Base-by-base conservation (phyloP, 345 rosid species). In the Raphanus raphanistrum region DNA sequence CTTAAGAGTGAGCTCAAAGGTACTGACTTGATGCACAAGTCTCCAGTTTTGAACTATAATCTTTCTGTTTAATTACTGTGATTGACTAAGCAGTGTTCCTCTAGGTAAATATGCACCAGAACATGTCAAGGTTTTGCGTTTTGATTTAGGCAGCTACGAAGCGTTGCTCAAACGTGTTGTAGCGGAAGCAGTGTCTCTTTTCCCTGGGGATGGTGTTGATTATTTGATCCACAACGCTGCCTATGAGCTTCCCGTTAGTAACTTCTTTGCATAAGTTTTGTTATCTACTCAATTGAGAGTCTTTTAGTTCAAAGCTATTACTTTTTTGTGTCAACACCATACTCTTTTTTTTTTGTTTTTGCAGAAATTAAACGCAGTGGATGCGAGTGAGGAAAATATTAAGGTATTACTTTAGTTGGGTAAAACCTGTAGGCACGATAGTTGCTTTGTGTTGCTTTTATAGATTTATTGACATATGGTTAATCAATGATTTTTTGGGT, bases 201-300 rank as follows among this genome's bases (percentile, higher is more conserved):
- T 92, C 71, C 62, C 89, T 66, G 90, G 84, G 31, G 31, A 0
- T 28, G 31, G 3, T 28, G 31, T 28, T 28, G 31, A 28, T 4
- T 28, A 28, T 28, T 83, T 94, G 97, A 74, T 94, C 66, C 97
- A 94, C 67, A 94, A 94, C 68, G 98, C 97, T 33, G 98, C 97
- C 55, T 92, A 75, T 82, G 97, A 92, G 85, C 95, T 97, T 54
- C 98, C 95, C 0, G 97, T 94, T 76, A 87, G 90, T 65, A 62
- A 55, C 27, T 17, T 9, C n/a, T 11, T 11, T 73, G 31, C 66
- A 8, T 48, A n/a, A 17, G n/a, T 17, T 29, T 38, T 52, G 62
- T 9, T 35, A 13, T 69, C 61, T 55, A 38, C 38, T 17, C 45
- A 33, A 33, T 4, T 2, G 31, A 28, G 31, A 28, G 31, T 33